Percentiles rank a stretch among this genome's conserved stretches.
Conservation (phyloP, 805 yeast genomes). For the Teunomyces cretensis region DNA sequence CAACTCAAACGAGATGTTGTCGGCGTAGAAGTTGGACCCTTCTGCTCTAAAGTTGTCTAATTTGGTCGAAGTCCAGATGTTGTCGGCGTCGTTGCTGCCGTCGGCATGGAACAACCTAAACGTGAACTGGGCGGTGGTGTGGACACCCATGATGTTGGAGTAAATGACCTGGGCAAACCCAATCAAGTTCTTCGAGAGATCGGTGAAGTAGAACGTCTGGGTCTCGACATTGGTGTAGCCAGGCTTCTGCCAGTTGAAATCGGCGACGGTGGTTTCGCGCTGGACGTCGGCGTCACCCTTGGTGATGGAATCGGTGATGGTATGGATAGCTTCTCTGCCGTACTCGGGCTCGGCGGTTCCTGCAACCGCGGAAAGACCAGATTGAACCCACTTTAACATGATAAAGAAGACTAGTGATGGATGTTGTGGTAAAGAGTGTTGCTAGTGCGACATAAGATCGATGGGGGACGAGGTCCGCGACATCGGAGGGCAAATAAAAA, state of each 20-base stretch:
- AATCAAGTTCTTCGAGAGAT: constrained; percentile 56
- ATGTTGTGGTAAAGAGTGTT: background rate
- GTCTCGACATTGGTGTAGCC: constrained; percentile 91
- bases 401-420: background rate
- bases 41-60: constrained; percentile 73
- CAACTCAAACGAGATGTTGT: constrained; percentile 63
- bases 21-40: constrained; percentile 80
- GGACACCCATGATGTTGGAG: constrained; percentile 85
- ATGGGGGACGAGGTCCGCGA: background rate
- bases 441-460: background rate
- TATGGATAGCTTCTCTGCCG: constrained; percentile 87
- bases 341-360: constrained; percentile 98
- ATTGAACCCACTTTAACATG: constrained; percentile 83
- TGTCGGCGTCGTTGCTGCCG: constrained; percentile 34
- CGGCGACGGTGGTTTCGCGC: constrained; percentile 59
- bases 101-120: constrained; percentile 69
- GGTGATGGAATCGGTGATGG: constrained; percentile 62
- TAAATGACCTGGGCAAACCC: constrained; percentile 96
- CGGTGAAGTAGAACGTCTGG: constrained; percentile 83
- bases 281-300: constrained; percentile 43
- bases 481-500: too few relatives aligned
- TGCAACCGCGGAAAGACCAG: constrained; percentile 88
- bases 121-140: constrained; percentile 91
- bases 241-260: constrained; percentile 75
- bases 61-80: constrained; percentile 89